Base-by-base conservation (phyloP, 192 early-diverging fungal genomes). In the Backusella psychrophila region DNA sequence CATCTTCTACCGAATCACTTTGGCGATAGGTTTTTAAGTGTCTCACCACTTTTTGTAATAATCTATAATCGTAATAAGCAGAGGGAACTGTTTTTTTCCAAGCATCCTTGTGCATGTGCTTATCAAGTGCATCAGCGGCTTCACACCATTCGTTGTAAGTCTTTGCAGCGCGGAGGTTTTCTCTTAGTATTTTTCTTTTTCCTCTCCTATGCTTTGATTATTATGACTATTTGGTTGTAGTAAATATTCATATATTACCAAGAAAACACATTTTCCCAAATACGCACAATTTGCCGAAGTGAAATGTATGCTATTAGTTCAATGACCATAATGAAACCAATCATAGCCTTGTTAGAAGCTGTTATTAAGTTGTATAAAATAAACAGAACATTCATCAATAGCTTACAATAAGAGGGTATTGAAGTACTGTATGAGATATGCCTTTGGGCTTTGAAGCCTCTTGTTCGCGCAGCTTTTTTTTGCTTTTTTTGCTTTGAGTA, bases 131-230 rank as follows among this genome's bases (percentile, higher is more conserved):
- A 14, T 83, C 66, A 21, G 93, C 93, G 6, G 85, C 84, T 21
- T 49, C 72, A 53, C 87, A 85, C 88, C 90, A 94, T 39, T 89
- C 85, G 69, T 88, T 84, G 78, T 91, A 93, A 3, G 80, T 87
- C 11, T 69, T 76, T 6, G 90, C 84, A 77, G 78, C 85, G 77
- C 81, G 85, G 68, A 85, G 86, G 63, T 66, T 84, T 63, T 72
- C 75, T 66, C 88, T 79, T 41, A 93, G 76, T 0, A 31, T 56
- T 29, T 82, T 78, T 11, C 85, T 72, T 59, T 82, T 78, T 15
- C 93, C 93, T 68, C 89, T 82, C 88, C 88, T 87, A 26, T 6
- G 29, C 8, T 36, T 21, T 33, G 21, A 1, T 23, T 44, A 44
- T 44, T 44, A 17, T 44, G 3, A 4, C 15, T 41, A 41, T 41